Evolutionary conservation across 106 monocot genomes (phyloP), one percentile per base, ranked within the genome.

Genomic region (Posidonia australis): DNA sequence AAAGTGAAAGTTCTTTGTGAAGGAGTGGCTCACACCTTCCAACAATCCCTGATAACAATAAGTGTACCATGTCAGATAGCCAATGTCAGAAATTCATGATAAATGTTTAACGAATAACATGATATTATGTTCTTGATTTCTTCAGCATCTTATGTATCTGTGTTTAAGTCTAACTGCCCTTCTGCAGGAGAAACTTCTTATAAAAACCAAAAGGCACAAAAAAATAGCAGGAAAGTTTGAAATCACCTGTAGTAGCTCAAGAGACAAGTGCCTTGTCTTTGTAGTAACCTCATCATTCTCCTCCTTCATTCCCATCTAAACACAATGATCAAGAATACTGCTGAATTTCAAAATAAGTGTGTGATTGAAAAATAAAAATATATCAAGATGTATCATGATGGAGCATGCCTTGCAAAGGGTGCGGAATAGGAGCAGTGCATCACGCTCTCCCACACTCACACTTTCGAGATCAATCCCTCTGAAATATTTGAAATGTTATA

Each of bases 281-380:
- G 74, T 72, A 36, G 96, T 87, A 49, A 87, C 77, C 51, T 98
- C 96, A 64, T 90, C 90, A 45, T 52, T 85, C 71, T 98, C 96
- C 78, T 98, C 96, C 64, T 90, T 98, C 96, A 98, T 96, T 41
- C 90, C 74, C 96, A 98, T 98, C 96, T 98, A 77, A 52, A 80
- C 9, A 69, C 62, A 5, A 27, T 53, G 20, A 12, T 41, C 42
- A 65, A 44, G 28, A 25, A 57, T 28, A 28, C 13, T 57, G 25
- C 25, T 57, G 57, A 29, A 57, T 13, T 57, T 57, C 57, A 57
- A 41, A 70, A 73, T 30, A 26, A 30, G 54, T 23, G 26, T 26
- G 23, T 5, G 58, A 1, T 57, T 24, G 26, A 57, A 29, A 44
- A 44, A 41, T 21, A 7, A 36, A 36, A 36, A 7, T 7, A 36